phyloP scores from a whole-genome alignment of 2,329 filamentous ascomycete species.

The Fusarium agapanthi region DNA sequence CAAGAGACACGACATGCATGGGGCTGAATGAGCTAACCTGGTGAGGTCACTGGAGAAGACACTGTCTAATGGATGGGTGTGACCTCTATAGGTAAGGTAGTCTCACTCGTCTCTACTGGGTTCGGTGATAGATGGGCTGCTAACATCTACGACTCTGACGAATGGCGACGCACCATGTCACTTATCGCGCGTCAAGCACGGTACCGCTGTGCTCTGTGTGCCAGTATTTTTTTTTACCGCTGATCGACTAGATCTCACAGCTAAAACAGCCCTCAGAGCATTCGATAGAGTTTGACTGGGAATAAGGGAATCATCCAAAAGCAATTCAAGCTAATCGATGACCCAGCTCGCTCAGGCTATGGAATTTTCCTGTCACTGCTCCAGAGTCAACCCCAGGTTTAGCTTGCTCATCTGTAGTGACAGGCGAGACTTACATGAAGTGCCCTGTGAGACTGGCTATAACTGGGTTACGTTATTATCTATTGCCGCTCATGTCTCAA shows the following conservation, averaged over 20 bases:
- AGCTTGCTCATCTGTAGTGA: not conserved
- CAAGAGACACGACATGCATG: conserved; percentile 18
- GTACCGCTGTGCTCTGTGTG: conserved; percentile 1
- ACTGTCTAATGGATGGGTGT: conserved; percentile 3
- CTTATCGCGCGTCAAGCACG: conserved; percentile 30
- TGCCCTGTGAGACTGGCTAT: conserved; percentile 7
- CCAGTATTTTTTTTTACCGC: not conserved
- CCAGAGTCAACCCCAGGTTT: not conserved
- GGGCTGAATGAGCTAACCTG: not conserved
- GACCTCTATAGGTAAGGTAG: not conserved
- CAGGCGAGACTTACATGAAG: conserved; percentile 12
- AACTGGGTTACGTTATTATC: conserved; percentile 7
- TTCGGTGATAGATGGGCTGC: conserved; percentile 12
- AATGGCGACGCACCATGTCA: conserved; percentile 38
- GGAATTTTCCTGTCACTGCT: not conserved
- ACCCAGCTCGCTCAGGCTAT: no score
- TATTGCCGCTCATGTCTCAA: not conserved
- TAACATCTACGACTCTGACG: conserved; percentile 22
- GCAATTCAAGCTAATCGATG: not conserved
- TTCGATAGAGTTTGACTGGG: not conserved
- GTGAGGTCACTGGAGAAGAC: conserved; percentile 12
- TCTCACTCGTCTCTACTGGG: conserved; percentile 15
- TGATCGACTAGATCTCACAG: not conserved
- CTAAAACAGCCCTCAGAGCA: not conserved
- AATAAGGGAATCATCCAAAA: not conserved